Conservation (phyloP, 2,329 filamentous ascomycete genomes). For the Hypomyces rosellus region DNA sequence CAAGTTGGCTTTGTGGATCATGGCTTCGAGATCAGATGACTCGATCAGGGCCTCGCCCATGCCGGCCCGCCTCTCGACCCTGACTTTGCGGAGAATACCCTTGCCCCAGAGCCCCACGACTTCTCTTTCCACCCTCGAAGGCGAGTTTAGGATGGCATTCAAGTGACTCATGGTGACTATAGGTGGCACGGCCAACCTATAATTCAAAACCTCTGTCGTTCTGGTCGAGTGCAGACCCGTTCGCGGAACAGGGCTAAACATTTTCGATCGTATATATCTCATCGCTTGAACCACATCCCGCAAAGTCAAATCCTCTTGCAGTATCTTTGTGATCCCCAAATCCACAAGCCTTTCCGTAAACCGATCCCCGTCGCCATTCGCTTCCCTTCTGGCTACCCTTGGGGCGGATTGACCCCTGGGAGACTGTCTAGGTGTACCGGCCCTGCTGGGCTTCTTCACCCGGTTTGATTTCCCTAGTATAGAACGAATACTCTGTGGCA, state of each 20-base stretch:
- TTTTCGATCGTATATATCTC: slow-evolving; percentile 51
- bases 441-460: slow-evolving; percentile 24
- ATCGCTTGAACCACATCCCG: slow-evolving; percentile 61
- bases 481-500: slow-evolving; percentile 30
- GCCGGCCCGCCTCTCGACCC: slow-evolving; percentile 54
- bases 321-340: slow-evolving; percentile 47
- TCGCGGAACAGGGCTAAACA: slow-evolving; percentile 59
- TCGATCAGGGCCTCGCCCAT: slow-evolving; percentile 61
- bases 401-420: too few species aligned
- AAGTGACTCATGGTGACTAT: slow-evolving; percentile 62
- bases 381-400: too few species aligned
- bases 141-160: slow-evolving; percentile 54
- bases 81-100: slow-evolving; percentile 55
- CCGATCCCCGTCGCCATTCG: slow-evolving; percentile 1
- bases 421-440: not conserved
- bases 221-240: slow-evolving; percentile 59
- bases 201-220: slow-evolving; percentile 58
- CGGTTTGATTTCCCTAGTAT: slow-evolving; percentile 33
- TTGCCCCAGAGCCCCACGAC: slow-evolving; percentile 52
- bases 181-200: slow-evolving; percentile 52
- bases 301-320: slow-evolving; percentile 51
- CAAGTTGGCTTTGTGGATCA: slow-evolving; percentile 35
- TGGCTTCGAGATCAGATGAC: slow-evolving; percentile 46
- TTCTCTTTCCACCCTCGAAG: slow-evolving; percentile 62
- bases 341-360: slow-evolving; percentile 51